These are phyloP conservation scores for Penicillium steckii DNA, from an alignment of 495 filamentous ascomycete genomes.

Conservation along the genomic window DNA sequence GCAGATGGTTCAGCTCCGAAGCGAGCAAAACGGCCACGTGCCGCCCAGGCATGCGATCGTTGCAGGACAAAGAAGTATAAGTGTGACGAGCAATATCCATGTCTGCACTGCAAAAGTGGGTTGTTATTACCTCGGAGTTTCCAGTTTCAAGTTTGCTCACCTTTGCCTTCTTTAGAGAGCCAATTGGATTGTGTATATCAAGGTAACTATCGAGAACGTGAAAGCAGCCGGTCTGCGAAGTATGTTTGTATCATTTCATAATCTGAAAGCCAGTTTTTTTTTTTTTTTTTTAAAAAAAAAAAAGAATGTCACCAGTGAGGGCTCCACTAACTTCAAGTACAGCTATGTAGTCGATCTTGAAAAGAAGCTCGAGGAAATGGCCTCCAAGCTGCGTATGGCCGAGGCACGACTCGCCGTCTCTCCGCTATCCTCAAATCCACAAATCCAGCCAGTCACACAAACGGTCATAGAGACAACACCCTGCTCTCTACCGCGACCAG, in stretches of 20 bases:
- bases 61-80: conserved; percentile 46
- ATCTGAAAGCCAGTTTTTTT: neutral
- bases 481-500: conserved; percentile 26
- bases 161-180: conserved; percentile 25
- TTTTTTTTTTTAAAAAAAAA: no score
- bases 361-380: conserved; percentile 38
- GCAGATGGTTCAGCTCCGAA: conserved; percentile 26
- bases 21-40: conserved; percentile 37
- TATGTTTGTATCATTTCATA: conserved; percentile 7
- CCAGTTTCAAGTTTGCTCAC: neutral
- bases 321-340: neutral
- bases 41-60: conserved; percentile 41
- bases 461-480: conserved; percentile 25
- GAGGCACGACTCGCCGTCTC: conserved; percentile 23
- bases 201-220: conserved; percentile 37
- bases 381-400: conserved; percentile 23
- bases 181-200: conserved; percentile 35
- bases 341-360: conserved; percentile 40
- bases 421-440: conserved; percentile 8
- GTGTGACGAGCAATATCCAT: conserved; percentile 43
- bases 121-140: neutral
- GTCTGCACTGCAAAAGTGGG: conserved; percentile 42
- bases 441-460: conserved; percentile 2
- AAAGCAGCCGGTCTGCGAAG: conserved; percentile 36
- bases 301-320: neutral